Evolutionary conservation across 305 asterid genomes (phyloP).

Genomic region (Solanum hybrid): DNA sequence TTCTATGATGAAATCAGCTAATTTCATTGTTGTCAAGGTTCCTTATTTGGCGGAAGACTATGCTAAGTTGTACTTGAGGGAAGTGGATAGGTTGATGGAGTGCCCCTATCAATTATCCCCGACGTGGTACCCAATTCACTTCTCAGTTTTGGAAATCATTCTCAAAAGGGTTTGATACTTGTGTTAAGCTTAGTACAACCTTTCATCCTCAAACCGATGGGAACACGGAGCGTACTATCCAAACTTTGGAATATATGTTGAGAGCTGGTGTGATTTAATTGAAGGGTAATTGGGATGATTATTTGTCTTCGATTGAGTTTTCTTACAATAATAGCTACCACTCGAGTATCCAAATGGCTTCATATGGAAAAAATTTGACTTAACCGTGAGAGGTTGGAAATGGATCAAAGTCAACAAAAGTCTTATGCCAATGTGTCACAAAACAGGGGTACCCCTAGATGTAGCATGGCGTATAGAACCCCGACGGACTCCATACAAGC

Average conservation of each 20-base stretch:
- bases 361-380: background rate
- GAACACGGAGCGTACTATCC: background rate
- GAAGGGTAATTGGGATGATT: background rate
- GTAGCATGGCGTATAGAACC: background rate
- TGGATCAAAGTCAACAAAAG: background rate
- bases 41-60: background rate
- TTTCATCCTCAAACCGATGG: background rate
- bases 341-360: background rate
- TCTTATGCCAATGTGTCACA: background rate
- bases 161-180: background rate
- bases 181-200: background rate
- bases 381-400: background rate
- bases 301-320: background rate
- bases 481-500: background rate
- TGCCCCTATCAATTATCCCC: background rate
- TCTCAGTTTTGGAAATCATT: background rate
- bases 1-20: background rate
- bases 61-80: background rate
- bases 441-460: background rate
- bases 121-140: background rate
- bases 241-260: background rate
- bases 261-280: background rate
- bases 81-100: background rate
- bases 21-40: background rate
- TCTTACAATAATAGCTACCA: background rate